Evolutionary conservation across 345 rosid species (phyloP).

Genomic region (Murraya koenigii): DNA sequence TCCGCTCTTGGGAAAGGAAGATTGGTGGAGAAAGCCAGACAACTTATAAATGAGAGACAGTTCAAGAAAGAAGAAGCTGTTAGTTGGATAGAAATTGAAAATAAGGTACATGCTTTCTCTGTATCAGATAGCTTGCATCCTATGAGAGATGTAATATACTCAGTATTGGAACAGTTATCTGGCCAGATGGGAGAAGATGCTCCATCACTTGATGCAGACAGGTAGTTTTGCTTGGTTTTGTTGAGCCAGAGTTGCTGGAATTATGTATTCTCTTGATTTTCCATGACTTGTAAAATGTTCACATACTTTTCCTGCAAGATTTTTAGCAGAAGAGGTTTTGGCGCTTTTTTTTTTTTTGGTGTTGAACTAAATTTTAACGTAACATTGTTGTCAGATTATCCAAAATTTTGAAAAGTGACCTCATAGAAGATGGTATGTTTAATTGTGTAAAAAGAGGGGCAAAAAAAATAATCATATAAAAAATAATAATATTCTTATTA

Average conservation of each 20-base stretch:
- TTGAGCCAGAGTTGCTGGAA: not conserved
- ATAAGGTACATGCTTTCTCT: slow-evolving; percentile 47
- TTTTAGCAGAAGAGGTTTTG: not conserved
- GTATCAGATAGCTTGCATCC: slow-evolving; percentile 50
- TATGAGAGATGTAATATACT: slow-evolving; percentile 41
- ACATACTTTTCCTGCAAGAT: not conserved
- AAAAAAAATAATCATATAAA: no score
- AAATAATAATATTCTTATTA: no score
- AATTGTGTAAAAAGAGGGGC: not conserved
- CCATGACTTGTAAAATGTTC: slow-evolving; percentile 17
- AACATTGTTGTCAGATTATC: slow-evolving; percentile 3
- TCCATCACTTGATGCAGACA: slow-evolving; percentile 26
- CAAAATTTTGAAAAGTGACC: slow-evolving; percentile 7
- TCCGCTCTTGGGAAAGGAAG: slow-evolving; percentile 59
- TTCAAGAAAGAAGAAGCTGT: slow-evolving; percentile 50
- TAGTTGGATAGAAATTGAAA: slow-evolving; percentile 63
- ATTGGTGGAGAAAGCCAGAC: slow-evolving; percentile 52
- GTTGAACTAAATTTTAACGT: slow-evolving; percentile 12
- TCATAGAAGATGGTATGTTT: not conserved
- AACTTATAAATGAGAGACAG: slow-evolving; percentile 43
- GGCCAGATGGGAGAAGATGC: slow-evolving; percentile 43
- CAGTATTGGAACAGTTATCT: slow-evolving; percentile 40
- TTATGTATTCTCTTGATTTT: not conserved
- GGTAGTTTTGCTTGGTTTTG: slow-evolving; percentile 17
- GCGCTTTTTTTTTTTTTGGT: slow-evolving; percentile 1